phyloP scores from a whole-genome alignment of 176 grass and related monocot genomes.

The Hordeum marinum region DNA sequence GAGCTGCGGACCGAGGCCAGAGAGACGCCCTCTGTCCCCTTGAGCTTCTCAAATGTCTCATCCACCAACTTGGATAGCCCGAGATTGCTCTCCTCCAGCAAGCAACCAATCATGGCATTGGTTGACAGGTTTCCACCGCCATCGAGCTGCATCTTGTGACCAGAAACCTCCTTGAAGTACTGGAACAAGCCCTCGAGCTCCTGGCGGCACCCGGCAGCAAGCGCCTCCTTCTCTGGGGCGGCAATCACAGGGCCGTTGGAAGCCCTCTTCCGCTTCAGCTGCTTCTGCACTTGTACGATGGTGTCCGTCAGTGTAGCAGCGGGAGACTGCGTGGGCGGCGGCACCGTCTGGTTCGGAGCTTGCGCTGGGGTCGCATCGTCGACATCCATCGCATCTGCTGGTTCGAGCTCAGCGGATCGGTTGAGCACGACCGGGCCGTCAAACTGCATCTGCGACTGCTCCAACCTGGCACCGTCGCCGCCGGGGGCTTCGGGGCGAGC shows the following conservation, averaged over 20 bases:
- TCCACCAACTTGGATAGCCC: constrained; percentile 62
- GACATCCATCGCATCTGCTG: constrained; percentile 32
- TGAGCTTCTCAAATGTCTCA: constrained; percentile 50
- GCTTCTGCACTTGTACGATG: constrained; percentile 59
- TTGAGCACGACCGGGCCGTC: constrained; percentile 16
- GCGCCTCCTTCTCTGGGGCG: constrained; percentile 37
- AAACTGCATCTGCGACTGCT: constrained; percentile 27
- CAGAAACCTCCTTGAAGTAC: constrained; percentile 53
- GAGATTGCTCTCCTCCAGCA: constrained; percentile 72
- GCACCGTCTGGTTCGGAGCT: not conserved
- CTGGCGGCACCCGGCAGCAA: constrained; percentile 29
- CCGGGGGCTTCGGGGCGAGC: not conserved
- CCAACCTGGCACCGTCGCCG: not conserved
- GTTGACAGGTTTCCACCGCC: constrained; percentile 27
- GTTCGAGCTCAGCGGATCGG: constrained; percentile 16
- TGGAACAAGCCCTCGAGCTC: constrained; percentile 47
- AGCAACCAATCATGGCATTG: constrained; percentile 55
- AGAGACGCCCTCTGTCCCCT: constrained; percentile 43
- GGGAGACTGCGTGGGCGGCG: not conserved
- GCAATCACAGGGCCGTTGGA: constrained; percentile 36
- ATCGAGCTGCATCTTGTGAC: constrained; percentile 21
- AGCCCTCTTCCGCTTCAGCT: constrained; percentile 72
- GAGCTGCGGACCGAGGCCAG: constrained; percentile 45
- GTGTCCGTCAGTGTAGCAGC: not conserved
- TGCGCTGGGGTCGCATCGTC: constrained; percentile 30